Evolutionary conservation across 306 rosid genomes (phyloP), one percentile per base, ranked within the genome.

Genomic region (Cicer arietinum): DNA sequence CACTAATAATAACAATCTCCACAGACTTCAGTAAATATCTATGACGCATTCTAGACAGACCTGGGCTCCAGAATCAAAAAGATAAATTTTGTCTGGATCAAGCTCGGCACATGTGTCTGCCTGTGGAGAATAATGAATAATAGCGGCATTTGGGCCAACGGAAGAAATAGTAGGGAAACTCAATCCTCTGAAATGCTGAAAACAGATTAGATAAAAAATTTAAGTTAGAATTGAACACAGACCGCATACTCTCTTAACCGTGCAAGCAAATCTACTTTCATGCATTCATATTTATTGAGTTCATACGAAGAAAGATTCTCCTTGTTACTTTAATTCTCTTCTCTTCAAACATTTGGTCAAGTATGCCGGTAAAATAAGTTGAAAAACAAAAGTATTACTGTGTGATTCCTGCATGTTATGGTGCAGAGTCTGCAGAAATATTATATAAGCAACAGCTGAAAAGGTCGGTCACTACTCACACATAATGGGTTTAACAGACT

Each of bases 11-110:
- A 17, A 56, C 12, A 77, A 50, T 74, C 9, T 77, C 71, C 5
- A 2, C 73, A 9, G 54, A 67, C 20, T 54, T 72, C 68, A 62
- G 58, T 5, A 70, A 61, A 52, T 69, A 14, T 48, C 53, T 50
- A 46, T 30, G 14, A n/a, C 8, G 43, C 54, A 71, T 61, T 69
- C 45, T 52, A 59, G 69, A 76, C 83, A 61, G 52, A 92, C 99
- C 98, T 95, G 99, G 67, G 98, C 99, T 79, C 99, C 99, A n/a
- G 99, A 95, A 78, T 95, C 99, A 71, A 79, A 89, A 66, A 95
- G 98, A 89, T 95, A 95, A 63, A 95, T 92, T 78, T 81, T 86
- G 74, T 95, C 89, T 1, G 99, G 99, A 80, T 95, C 91, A 14
- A 95, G 74, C 84, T 92, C 99, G 0, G 98, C 93, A 62, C 99